These are phyloP conservation scores for Corymbia citriodora DNA, from an alignment of 441 rosid species.

Conservation along the genomic window DNA sequence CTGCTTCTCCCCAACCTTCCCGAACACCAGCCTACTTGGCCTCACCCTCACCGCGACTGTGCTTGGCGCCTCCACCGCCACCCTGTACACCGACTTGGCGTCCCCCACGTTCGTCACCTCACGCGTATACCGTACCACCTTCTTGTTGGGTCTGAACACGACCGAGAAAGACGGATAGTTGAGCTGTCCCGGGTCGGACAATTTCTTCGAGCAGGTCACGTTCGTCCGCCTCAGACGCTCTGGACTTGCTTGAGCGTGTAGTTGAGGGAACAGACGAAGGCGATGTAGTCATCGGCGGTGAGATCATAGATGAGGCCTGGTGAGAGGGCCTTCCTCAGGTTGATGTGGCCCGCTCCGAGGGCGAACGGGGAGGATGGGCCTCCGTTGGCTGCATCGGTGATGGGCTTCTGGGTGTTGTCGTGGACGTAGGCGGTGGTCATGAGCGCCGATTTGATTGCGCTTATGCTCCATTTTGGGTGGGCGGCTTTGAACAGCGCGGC, in stretches of 20 bases:
- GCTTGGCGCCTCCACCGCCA: neutral
- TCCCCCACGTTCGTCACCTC: slow-evolving; percentile 5
- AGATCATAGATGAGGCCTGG: slow-evolving; percentile 10
- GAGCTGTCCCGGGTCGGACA: neutral
- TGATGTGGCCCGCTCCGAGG: slow-evolving; percentile 6
- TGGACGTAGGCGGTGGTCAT: slow-evolving; percentile 9
- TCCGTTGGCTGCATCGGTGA: neutral
- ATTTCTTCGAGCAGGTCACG: neutral
- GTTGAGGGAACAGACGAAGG: slow-evolving; percentile 3
- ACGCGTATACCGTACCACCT: neutral
- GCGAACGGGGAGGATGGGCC: neutral
- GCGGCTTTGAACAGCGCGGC: slow-evolving; percentile 10
- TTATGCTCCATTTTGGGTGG: slow-evolving; percentile 7
- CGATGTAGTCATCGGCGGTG: neutral
- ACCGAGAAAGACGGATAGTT: slow-evolving; percentile 10
- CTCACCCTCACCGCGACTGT: neutral
- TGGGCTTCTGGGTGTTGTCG: neutral
- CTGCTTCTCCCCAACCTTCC: neutral
- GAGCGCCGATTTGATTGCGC: slow-evolving; percentile 8
- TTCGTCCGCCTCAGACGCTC: neutral
- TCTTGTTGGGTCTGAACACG: neutral
- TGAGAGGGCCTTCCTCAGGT: slow-evolving; percentile 1
- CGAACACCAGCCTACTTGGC: neutral
- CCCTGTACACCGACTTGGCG: neutral
- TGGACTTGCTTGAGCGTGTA: neutral